Evolutionary conservation across 345 rosid species (phyloP).

Genomic region (Eucalyptus cloeziana): DNA sequence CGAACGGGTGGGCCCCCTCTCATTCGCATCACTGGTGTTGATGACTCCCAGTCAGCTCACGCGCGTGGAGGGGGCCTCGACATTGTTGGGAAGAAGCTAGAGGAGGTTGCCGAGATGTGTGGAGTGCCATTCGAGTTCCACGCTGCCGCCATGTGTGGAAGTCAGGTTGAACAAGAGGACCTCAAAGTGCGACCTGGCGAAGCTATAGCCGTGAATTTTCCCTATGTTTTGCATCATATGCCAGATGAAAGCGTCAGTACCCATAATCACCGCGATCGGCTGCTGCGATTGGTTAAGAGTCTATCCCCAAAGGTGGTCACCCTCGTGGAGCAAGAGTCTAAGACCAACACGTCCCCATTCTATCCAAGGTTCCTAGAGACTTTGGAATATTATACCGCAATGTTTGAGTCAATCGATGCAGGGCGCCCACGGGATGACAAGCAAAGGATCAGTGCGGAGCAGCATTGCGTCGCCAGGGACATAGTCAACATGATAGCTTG

Average conservation of each 20-base stretch:
- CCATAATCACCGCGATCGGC: conserved; percentile 64
- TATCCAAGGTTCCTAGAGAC: not conserved
- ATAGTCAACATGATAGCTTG: conserved; percentile 43
- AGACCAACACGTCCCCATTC: conserved; percentile 5
- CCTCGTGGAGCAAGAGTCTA: conserved; percentile 9
- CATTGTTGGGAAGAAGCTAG: conserved; percentile 53
- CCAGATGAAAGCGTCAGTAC: conserved; percentile 93
- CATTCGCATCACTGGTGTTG: conserved; percentile 77
- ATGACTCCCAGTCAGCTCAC: conserved; percentile 76
- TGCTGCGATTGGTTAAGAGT: conserved; percentile 75
- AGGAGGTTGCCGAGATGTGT: conserved; percentile 26
- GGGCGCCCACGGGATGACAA: conserved; percentile 3
- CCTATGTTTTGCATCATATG: conserved; percentile 88
- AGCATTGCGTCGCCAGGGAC: conserved; percentile 41
- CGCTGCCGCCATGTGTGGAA: conserved; percentile 61
- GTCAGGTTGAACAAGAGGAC: conserved; percentile 48
- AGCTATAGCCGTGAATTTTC: conserved; percentile 82
- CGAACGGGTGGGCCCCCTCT: conserved; percentile 64
- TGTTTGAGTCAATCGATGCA: conserved; percentile 7
- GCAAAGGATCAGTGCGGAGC: conserved; percentile 37
- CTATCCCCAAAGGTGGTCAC: conserved; percentile 28
- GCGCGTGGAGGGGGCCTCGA: conserved; percentile 95
- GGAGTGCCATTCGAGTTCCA: conserved; percentile 77
- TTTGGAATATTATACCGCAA: not conserved
- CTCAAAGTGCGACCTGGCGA: conserved; percentile 55